Evolutionary conservation across 2,329 filamentous ascomycete species (phyloP).

Genomic region (Fusarium pininemorale): DNA sequence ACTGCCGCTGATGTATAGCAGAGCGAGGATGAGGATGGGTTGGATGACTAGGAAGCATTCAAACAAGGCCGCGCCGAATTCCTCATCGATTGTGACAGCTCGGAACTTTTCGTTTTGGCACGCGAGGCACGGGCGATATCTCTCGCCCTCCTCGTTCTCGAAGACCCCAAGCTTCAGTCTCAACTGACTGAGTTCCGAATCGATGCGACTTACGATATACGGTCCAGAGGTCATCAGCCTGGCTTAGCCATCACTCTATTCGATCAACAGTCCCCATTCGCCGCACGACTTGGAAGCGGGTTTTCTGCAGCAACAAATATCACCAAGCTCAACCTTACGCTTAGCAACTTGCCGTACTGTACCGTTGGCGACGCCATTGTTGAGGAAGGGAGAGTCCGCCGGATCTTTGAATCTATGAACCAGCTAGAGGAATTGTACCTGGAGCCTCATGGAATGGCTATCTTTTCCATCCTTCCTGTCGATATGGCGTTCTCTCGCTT

Average conservation of each 20-base stretch:
- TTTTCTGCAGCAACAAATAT: background rate
- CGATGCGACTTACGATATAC: background rate
- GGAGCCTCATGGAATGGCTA: background rate
- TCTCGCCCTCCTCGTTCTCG: background rate
- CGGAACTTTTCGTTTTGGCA: background rate
- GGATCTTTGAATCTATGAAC: background rate
- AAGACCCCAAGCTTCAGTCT: background rate
- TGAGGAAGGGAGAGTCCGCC: background rate
- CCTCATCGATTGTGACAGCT: background rate
- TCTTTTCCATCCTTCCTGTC: background rate
- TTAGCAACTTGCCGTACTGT: background rate
- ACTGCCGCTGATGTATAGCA: background rate
- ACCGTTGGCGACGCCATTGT: background rate
- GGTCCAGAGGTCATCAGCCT: rapidly evolving
- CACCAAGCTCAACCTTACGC: background rate
- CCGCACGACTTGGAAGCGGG: background rate
- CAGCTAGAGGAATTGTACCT: background rate
- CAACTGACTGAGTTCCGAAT: background rate
- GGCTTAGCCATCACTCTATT: background rate
- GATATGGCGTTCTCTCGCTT: background rate
- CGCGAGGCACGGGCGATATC: background rate
- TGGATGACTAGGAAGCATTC: background rate
- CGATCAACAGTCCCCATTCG: background rate
- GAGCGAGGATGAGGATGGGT: too few relatives aligned
- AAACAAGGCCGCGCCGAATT: background rate